Percentiles rank a stretch among this genome's conserved stretches.
Evolutionary conservation across 495 filamentous ascomycete genomes (phyloP).

Genomic region (Neurospora sp.): DNA sequence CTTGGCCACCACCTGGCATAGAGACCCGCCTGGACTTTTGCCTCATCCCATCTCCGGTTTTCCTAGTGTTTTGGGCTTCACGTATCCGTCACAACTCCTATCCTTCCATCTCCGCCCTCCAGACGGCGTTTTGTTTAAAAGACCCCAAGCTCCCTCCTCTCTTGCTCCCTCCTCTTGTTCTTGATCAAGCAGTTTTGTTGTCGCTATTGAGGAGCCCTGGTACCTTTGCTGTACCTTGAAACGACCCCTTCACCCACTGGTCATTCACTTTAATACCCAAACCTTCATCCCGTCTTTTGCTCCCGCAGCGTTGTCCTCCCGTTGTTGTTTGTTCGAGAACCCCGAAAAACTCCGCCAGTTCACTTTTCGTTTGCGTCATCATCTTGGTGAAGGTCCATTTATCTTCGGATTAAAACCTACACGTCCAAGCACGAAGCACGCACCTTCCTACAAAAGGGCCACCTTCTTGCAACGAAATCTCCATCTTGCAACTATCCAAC

Average conservation of each 20-base stretch:
- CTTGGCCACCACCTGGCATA: conserved; percentile 6
- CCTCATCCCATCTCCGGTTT: conserved; percentile 16
- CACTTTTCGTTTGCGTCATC: background rate
- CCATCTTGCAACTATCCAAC: background rate
- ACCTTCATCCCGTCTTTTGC: background rate
- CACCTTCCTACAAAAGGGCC: background rate
- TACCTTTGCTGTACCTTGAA: conserved; percentile 25
- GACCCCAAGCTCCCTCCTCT: conserved; percentile 6
- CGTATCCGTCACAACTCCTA: background rate
- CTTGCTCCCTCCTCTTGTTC: background rate
- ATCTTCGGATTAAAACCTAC: background rate
- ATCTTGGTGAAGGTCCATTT: background rate
- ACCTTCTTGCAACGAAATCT: background rate
- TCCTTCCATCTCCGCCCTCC: background rate
- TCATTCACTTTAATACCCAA: background rate
- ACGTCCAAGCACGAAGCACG: background rate
- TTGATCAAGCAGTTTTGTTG: conserved; percentile 24
- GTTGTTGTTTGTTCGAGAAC: background rate
- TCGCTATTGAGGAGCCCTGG: conserved; percentile 30
- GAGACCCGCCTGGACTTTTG: conserved; percentile 10
- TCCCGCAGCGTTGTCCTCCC: background rate
- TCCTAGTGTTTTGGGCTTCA: conserved; percentile 1
- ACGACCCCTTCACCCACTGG: background rate
- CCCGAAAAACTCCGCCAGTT: background rate
- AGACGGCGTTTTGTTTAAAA: conserved; percentile 17